A percentile compares a stretch with the other conserved stretches of the same genome.
Evolutionary conservation across 148 eudicot genomes (phyloP).

Genomic region (Vaccinium macrocarpon): DNA sequence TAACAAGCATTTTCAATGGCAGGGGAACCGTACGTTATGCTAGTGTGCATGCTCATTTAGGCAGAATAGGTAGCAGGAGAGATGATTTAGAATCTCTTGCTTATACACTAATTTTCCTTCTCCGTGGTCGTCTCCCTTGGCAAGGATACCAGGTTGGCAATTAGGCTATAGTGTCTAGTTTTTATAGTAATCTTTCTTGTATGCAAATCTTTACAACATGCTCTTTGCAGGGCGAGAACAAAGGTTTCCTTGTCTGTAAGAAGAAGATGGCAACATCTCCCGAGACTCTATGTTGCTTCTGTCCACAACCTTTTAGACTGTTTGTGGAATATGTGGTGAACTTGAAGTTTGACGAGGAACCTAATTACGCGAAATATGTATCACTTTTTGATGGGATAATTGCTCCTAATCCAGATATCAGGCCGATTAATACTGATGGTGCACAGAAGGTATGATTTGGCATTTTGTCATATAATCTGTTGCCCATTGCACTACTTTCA

Average conservation of each 20-base stretch:
- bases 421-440: conserved; percentile 75
- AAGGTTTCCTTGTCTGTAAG: conserved; percentile 83
- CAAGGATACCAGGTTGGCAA: conserved; percentile 74
- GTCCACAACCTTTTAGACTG: conserved; percentile 61
- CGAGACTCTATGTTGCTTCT: conserved; percentile 54
- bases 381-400: conserved; percentile 74
- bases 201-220: conserved; percentile 14
- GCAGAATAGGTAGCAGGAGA: conserved; percentile 73
- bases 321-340: conserved; percentile 73
- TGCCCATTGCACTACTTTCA: neutral
- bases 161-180: neutral
- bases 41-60: conserved; percentile 88
- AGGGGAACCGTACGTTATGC: conserved; percentile 93
- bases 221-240: conserved; percentile 64
- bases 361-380: conserved; percentile 71
- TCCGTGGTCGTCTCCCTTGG: conserved; percentile 84
- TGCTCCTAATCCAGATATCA: conserved; percentile 67
- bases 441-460: conserved; percentile 65
- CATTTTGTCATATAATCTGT: conserved; percentile 2
- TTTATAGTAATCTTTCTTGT: neutral
- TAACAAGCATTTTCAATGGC: conserved; percentile 19
- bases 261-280: conserved; percentile 87
- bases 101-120: conserved; percentile 75
- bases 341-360: conserved; percentile 78
- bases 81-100: conserved; percentile 92